Evolutionary conservation across 2,329 filamentous ascomycete genomes (phyloP).

Genomic region (Cordyceps javanica): DNA sequence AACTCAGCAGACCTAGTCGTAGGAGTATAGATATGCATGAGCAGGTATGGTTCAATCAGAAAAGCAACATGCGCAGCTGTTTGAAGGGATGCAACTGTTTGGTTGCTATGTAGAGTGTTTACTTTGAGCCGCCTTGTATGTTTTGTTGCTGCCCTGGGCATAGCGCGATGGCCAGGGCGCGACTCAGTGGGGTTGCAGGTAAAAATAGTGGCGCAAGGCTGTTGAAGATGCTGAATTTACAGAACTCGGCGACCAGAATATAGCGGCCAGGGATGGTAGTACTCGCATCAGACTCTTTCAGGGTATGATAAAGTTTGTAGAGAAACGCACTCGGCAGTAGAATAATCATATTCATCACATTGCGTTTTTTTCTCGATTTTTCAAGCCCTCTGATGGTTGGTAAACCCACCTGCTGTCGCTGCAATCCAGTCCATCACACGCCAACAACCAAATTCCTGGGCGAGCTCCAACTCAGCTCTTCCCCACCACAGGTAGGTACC

Average conservation of each 20-base stretch:
- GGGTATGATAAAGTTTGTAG: too few species aligned
- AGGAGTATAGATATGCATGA: not conserved
- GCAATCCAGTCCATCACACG: not conserved
- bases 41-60: not conserved
- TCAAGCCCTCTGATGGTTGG: not conserved
- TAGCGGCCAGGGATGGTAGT: too few species aligned
- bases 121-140: not conserved
- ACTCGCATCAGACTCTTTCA: too few species aligned
- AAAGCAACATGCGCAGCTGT: slow-evolving; percentile 3
- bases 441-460: not conserved
- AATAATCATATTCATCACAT: too few species aligned
- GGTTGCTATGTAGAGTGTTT: slow-evolving; percentile 8
- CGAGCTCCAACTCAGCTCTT: not conserved
- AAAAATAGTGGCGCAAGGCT: not conserved
- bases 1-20: too few species aligned
- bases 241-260: too few species aligned
- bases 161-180: slow-evolving; percentile 3
- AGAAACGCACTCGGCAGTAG: too few species aligned
- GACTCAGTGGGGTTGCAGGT: not conserved
- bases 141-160: not conserved
- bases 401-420: not conserved
- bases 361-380: not conserved
- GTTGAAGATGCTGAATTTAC: not conserved
- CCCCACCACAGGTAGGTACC: slow-evolving; percentile 4
- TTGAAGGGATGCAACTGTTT: not conserved